Conservation (phyloP, 2,329 filamentous ascomycete species). For the Thermothelomyces thermophilus region DNA sequence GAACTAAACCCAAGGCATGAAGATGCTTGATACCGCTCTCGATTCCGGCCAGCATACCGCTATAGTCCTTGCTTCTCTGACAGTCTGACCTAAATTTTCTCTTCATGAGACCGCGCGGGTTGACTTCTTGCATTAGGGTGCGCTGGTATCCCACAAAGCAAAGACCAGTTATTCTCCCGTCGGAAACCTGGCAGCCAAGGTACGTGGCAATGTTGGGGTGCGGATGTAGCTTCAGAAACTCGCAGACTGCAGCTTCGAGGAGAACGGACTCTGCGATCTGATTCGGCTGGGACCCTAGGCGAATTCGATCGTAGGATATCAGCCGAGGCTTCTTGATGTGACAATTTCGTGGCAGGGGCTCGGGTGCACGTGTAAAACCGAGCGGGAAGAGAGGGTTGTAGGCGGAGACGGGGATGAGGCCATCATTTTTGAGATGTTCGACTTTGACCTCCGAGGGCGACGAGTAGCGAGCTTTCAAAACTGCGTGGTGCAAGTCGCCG, state of each 20-base stretch:
- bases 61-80: not conserved
- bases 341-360: not conserved
- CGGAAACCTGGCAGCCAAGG: not conserved
- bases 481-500: not conserved
- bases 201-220: not conserved
- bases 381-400: not conserved
- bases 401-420: not conserved
- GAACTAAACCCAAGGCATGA: not conserved
- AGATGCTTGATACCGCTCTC: not conserved
- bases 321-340: not conserved
- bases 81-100: not conserved
- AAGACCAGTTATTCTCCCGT: not conserved
- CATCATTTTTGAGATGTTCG: not conserved
- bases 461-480: not conserved
- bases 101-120: not conserved
- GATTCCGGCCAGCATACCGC: not conserved
- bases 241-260: not conserved
- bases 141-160: not conserved
- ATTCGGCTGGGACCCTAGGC: not conserved
- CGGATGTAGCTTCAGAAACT: not conserved
- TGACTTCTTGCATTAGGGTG: not conserved
- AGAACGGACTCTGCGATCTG: not conserved
- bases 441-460: not conserved
- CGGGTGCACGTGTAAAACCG: not conserved
- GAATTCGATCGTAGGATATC: not conserved